Evolutionary conservation across 495 filamentous ascomycete species (phyloP).

Genomic region (Arthonia radiata): DNA sequence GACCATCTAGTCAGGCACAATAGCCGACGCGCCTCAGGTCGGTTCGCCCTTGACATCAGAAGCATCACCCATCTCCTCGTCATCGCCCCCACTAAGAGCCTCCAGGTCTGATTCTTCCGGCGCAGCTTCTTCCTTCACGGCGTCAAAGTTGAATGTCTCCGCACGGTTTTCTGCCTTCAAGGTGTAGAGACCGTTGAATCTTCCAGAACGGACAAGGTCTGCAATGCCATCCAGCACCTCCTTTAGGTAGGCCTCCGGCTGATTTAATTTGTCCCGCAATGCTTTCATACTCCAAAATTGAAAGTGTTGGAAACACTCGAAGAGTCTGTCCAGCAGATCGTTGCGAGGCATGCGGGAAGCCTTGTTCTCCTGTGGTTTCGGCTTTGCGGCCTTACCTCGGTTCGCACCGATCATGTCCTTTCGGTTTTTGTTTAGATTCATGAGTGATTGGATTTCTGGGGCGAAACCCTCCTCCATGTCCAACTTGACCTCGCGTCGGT

Average conservation of each 20-base stretch:
- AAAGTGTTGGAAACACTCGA: constrained; percentile 55
- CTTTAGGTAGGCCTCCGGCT: constrained; percentile 82
- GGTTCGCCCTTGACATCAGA: too few species aligned
- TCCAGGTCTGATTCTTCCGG: too few species aligned
- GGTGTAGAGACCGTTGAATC: constrained; percentile 63
- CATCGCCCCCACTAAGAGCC: too few species aligned
- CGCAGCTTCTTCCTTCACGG: constrained; percentile 32
- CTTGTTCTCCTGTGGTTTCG: constrained; percentile 44
- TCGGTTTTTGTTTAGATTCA: too few species aligned
- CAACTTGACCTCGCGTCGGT: too few species aligned
- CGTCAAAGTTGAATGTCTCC: constrained; percentile 26
- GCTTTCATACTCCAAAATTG: constrained; percentile 76
- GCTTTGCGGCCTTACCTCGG: too few species aligned
- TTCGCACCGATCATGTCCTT: too few species aligned
- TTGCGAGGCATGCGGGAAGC: constrained; percentile 64
- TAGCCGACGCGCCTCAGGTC: too few species aligned
- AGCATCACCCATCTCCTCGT: too few species aligned
- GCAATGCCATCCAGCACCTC: constrained; percentile 65
- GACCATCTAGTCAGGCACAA: too few species aligned
- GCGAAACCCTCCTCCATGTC: too few species aligned
- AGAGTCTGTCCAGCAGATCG: constrained; percentile 63
- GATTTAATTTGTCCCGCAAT: constrained; percentile 41
- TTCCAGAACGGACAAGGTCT: constrained; percentile 49
- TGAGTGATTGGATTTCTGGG: too few species aligned
- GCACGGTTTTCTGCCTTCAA: constrained; percentile 47